These are phyloP conservation scores for Flaveria sonorensis DNA, from an alignment of 129 eudicot species.

Conservation along the genomic window DNA sequence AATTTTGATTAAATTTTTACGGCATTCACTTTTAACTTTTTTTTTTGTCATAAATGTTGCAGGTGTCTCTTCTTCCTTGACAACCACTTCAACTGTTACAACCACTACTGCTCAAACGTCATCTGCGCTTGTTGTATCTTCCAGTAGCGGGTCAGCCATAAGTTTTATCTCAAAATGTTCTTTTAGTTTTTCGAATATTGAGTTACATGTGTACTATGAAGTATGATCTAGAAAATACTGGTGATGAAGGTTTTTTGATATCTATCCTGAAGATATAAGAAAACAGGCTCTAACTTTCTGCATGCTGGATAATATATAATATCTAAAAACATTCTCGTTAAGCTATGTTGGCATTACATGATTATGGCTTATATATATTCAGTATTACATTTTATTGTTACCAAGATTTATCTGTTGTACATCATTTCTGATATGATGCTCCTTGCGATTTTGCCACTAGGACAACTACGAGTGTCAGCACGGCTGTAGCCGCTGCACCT, in stretches of 20 bases:
- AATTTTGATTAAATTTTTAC: conserved; percentile 11
- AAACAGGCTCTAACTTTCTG: conserved; percentile 16
- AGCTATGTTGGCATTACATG: conserved; percentile 13
- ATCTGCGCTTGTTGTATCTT: conserved; percentile 57
- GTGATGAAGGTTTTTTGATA: not conserved
- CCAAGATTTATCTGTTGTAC: conserved; percentile 5
- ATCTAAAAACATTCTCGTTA: not conserved
- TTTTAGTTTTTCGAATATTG: conserved; percentile 6
- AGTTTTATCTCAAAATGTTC: conserved; percentile 31
- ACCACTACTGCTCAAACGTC: conserved; percentile 71
- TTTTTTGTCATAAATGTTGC: conserved; percentile 10
- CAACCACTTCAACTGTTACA: conserved; percentile 57
- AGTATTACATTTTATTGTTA: conserved; percentile 1
- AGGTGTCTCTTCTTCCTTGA: conserved; percentile 53
- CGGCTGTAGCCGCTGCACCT: conserved; percentile 57
- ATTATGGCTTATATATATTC: not conserved
- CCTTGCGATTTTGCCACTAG: conserved; percentile 41
- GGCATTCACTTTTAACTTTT: conserved; percentile 6
- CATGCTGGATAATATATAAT: not conserved
- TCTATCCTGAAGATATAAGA: not conserved
- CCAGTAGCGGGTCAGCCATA: conserved; percentile 84
- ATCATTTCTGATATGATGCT: conserved; percentile 4
- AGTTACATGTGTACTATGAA: conserved; percentile 9
- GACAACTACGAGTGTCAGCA: conserved; percentile 49
- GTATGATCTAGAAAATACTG: not conserved